A percentile compares a stretch with the other conserved stretches of the same genome.
Conservation (phyloP, 495 filamentous ascomycete genomes). For the Articulospora tetracladia region DNA sequence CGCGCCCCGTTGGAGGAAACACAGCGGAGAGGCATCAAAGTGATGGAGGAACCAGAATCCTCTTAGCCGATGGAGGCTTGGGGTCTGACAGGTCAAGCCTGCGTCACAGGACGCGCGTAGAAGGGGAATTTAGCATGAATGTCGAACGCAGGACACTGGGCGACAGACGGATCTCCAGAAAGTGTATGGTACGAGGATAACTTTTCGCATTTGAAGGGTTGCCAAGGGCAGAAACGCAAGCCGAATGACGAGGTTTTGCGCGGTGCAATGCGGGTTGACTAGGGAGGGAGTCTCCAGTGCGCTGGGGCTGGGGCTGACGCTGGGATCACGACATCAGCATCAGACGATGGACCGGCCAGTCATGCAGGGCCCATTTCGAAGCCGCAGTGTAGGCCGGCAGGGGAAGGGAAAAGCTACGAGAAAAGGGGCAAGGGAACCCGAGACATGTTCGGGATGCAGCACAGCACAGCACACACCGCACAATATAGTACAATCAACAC, state of each 20-base stretch:
- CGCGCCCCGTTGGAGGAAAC: conserved; percentile 14
- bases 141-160: too few species aligned
- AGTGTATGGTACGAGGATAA: not conserved
- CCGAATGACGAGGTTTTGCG: conserved; percentile 4
- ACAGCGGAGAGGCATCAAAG: conserved; percentile 22
- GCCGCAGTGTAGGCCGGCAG: not conserved
- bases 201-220: not conserved
- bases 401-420: too few species aligned
- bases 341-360: not conserved
- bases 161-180: not conserved
- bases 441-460: too few species aligned
- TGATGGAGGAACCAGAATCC: not conserved
- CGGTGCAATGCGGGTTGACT: not conserved
- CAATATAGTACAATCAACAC: too few species aligned
- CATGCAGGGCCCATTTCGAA: conserved; percentile 7
- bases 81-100: conserved; percentile 14
- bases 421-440: too few species aligned
- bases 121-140: conserved; percentile 8
- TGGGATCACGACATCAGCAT: too few species aligned
- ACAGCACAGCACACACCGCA: too few species aligned
- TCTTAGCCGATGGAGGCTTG: not conserved
- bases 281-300: too few species aligned
- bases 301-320: not conserved
- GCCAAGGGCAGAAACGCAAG: conserved; percentile 15
- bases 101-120: conserved; percentile 15